phyloP scores from a whole-genome alignment of 495 filamentous ascomycete genomes.

The Cenococcum geophilum region DNA sequence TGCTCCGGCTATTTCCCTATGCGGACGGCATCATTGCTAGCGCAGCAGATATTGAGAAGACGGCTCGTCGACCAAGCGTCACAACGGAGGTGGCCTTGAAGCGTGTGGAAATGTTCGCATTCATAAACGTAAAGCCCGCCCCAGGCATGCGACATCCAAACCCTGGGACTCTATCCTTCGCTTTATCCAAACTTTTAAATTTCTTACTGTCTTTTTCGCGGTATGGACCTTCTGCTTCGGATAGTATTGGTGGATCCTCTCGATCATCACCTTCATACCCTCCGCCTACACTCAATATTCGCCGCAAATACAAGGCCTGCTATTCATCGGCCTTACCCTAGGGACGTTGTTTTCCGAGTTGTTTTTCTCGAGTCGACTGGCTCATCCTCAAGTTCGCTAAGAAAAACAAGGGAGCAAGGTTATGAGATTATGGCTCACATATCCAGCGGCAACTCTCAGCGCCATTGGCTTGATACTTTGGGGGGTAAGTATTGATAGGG shows the following conservation, averaged over 20 bases:
- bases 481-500: conserved; percentile 52
- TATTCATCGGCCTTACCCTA: conserved; percentile 53
- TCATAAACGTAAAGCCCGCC: conserved; percentile 46
- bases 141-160: conserved; percentile 52
- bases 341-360: conserved; percentile 52
- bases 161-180: conserved; percentile 45
- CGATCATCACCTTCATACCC: conserved; percentile 55
- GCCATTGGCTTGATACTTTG: conserved; percentile 46
- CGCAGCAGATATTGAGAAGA: conserved; percentile 35
- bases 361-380: conserved; percentile 46
- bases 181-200: conserved; percentile 47
- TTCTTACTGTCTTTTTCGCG: conserved; percentile 43
- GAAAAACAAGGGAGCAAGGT: conserved; percentile 43
- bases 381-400: conserved; percentile 47
- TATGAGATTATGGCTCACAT: conserved; percentile 56
- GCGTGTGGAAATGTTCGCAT: conserved; percentile 48
- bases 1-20: conserved; percentile 42
- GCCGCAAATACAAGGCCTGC: conserved; percentile 52
- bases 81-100: conserved; percentile 29
- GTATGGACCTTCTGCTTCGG: conserved; percentile 51
- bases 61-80: background rate
- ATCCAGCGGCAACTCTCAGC: conserved; percentile 49
- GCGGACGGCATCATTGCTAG: conserved; percentile 1
- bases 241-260: conserved; percentile 62
- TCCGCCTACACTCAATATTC: conserved; percentile 49